Evolutionary conservation across 495 filamentous ascomycete genomes (phyloP), one percentile per base, ranked within the genome.

Genomic region (Xylaria bambusicola): DNA sequence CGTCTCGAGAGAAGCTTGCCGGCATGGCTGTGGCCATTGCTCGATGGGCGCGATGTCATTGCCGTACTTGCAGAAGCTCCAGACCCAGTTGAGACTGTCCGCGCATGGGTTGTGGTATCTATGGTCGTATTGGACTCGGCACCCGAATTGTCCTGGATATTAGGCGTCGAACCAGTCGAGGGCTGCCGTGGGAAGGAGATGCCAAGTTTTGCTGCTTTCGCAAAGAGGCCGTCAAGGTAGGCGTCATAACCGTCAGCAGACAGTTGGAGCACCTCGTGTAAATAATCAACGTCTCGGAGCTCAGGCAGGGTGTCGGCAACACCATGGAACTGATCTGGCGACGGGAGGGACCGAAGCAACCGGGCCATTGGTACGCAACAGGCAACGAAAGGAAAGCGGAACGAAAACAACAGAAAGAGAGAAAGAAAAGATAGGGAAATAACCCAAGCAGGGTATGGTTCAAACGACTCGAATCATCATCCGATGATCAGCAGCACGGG

Each of bases 261-360:
- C 8, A 72, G 65, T 29, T 66, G 73, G 24, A 83, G 57, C 38
- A 84, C 80, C 61, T 80, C 73, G 26, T 52, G 62, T 26, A 66
- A 47, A 60, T 82, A 82, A 18, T 71, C 73, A 55, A 66, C 65
- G 31, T 77, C 75, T 67, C 52, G 59, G 29, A 78, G 70, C 56
- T 80, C 75, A 51, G 75, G 72, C 27, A 56, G 57, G 35, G n/a
- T 42, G 13, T 54, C 59, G 42, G 61, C 58, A 26, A 33, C 36
- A 44, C 38, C 61, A 21, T 57, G 52, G 41, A 58, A 47, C 18
- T 57, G 42, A 49, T 64, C 60, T 44, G 50, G 26, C 26, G 57
- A 58, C 42, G 56, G 58, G 21, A 41, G 55, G 56, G 63, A 64
- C 56, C 59, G 67, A 33, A 61, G 55, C 58, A 57, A 60, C 36